Percentiles rank a stretch among this genome's conserved stretches.
Evolutionary conservation across 2,329 filamentous ascomycete species (phyloP).

Genomic region (Dactylonectria estremocensis): DNA sequence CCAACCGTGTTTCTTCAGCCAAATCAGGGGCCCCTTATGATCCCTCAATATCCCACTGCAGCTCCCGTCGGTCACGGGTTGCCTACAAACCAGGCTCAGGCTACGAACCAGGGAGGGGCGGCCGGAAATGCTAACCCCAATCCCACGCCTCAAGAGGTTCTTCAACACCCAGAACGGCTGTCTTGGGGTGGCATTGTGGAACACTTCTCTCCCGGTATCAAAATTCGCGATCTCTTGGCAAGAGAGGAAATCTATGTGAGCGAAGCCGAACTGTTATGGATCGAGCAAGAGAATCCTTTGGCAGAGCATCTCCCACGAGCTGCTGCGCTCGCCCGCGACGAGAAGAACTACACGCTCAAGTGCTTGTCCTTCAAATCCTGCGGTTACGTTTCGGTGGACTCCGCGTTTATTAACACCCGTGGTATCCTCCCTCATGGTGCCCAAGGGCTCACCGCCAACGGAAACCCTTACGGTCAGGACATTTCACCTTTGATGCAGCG

Average conservation of each 20-base stretch:
- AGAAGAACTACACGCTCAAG: constrained; percentile 51
- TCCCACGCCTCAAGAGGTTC: constrained; percentile 26
- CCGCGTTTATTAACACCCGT: constrained; percentile 55
- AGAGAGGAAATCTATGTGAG: constrained; percentile 20
- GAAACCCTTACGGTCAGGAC: constrained; percentile 43
- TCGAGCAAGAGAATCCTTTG: constrained; percentile 29
- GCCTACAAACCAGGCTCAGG: not conserved
- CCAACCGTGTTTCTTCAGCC: too few species aligned
- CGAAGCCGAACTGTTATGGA: constrained; percentile 5
- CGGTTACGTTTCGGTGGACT: constrained; percentile 68
- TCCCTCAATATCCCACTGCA: too few species aligned
- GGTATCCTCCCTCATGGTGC: constrained; percentile 49
- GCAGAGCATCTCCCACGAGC: constrained; percentile 44
- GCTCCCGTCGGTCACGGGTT: not conserved
- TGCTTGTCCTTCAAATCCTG: constrained; percentile 71
- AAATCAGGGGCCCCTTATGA: too few species aligned
- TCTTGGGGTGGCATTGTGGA: constrained; percentile 62
- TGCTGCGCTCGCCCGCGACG: constrained; percentile 44
- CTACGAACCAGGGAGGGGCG: not conserved
- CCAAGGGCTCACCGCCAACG: constrained; percentile 42
- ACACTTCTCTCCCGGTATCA: constrained; percentile 57
- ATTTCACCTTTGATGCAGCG: constrained; percentile 53
- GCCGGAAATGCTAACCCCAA: not conserved
- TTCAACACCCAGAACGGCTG: constrained; percentile 51
- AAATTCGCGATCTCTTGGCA: constrained; percentile 46